Evolutionary conservation across 441 rosid species (phyloP).

Genomic region (Capsella rubella): DNA sequence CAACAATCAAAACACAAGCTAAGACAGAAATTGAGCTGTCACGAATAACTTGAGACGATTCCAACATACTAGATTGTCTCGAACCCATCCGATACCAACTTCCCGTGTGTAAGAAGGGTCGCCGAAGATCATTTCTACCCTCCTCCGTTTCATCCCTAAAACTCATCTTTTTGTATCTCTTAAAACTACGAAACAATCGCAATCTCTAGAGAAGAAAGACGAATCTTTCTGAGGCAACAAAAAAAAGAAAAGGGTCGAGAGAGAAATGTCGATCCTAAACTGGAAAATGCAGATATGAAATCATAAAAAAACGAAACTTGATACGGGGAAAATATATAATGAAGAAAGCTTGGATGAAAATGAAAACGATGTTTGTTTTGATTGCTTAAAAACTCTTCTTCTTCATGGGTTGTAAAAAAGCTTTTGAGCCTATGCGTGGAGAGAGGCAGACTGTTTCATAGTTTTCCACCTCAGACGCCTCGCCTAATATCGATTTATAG

Average conservation of each 20-base stretch:
- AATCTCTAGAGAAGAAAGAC: constrained; percentile 2
- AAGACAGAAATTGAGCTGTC: constrained; percentile 69
- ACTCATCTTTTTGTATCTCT: constrained; percentile 50
- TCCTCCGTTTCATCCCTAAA: constrained; percentile 69
- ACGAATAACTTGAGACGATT: constrained; percentile 61
- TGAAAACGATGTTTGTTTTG: constrained; percentile 13
- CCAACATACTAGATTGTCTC: constrained; percentile 64
- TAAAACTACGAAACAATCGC: constrained; percentile 17
- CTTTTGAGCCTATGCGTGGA: constrained; percentile 33
- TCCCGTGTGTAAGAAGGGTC: constrained; percentile 69
- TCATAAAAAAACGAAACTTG: background rate
- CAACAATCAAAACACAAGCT: constrained; percentile 68
- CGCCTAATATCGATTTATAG: constrained; percentile 27
- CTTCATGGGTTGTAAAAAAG: background rate
- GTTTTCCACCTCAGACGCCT: constrained; percentile 40
- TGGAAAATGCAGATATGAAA: constrained; percentile 1
- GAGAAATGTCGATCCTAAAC: constrained; percentile 32
- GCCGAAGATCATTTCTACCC: constrained; percentile 54
- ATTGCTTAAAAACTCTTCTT: constrained; percentile 20
- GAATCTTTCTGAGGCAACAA: constrained; percentile 1
- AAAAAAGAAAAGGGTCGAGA: constrained; percentile 15
- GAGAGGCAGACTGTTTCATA: constrained; percentile 41
- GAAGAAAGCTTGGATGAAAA: background rate
- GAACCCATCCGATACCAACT: constrained; percentile 75
- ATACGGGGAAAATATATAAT: constrained; percentile 3